Percentiles rank a stretch among this genome's conserved stretches.
phyloP scores from a whole-genome alignment of 2,329 filamentous ascomycete species.

The Aspergillus quadricinctus region DNA sequence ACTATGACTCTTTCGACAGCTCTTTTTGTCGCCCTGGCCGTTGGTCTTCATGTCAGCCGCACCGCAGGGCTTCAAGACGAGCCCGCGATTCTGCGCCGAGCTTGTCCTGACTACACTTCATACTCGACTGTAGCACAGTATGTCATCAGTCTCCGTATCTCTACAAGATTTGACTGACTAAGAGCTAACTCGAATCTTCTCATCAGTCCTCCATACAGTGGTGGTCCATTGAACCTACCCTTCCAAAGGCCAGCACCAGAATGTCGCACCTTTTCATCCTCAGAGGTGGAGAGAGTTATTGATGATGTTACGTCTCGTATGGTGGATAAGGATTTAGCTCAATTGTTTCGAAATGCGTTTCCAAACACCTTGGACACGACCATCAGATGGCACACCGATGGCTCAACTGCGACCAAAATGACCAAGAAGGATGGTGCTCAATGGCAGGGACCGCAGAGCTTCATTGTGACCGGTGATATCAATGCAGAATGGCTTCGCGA shows the following conservation, averaged over 20 bases:
- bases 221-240: constrained; percentile 73
- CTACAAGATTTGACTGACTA: not conserved
- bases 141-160: constrained; percentile 21
- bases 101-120: constrained; percentile 63
- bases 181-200: not conserved
- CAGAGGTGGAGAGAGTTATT: constrained; percentile 84
- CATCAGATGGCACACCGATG: constrained; percentile 77
- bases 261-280: constrained; percentile 87
- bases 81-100: constrained; percentile 32
- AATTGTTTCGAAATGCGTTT: constrained; percentile 92
- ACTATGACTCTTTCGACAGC: constrained; percentile 7
- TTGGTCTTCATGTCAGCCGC: constrained; percentile 6
- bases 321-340: constrained; percentile 79
- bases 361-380: constrained; percentile 90
- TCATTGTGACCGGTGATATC: constrained; percentile 90
- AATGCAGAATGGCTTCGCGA: constrained; percentile 90
- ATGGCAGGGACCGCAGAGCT: constrained; percentile 84
- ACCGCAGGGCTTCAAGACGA: constrained; percentile 19
- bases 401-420: constrained; percentile 37
- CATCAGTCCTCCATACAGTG: constrained; percentile 68
- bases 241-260: constrained; percentile 76
- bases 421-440: constrained; percentile 50
- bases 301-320: constrained; percentile 73
- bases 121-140: constrained; percentile 61
- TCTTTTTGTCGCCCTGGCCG: constrained; percentile 13